Percentiles rank a stretch among this genome's conserved stretches.
These are phyloP conservation scores for Trichoderma gracile DNA, from an alignment of 2,329 filamentous ascomycete genomes.

Conservation along the genomic window DNA sequence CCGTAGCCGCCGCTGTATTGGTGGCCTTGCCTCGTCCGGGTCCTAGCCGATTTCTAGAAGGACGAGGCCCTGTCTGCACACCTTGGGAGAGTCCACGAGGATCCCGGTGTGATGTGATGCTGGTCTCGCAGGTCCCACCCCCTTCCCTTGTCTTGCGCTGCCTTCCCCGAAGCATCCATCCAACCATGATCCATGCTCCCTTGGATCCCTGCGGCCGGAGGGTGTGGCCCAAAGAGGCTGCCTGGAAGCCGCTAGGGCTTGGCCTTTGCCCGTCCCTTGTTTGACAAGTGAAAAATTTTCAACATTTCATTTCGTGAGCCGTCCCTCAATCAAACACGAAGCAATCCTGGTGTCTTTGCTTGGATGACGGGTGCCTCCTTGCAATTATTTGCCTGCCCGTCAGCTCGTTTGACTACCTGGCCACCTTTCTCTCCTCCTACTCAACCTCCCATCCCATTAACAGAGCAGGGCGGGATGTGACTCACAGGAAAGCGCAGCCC, in stretches of 20 bases:
- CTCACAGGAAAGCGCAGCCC: constrained; percentile 24
- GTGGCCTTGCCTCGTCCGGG: not conserved
- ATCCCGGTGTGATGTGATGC: constrained; percentile 10
- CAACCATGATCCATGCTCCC: constrained; percentile 13
- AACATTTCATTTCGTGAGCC: constrained; percentile 28
- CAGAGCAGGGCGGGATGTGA: constrained; percentile 25
- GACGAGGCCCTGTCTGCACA: not conserved
- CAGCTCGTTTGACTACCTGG: not conserved
- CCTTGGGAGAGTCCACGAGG: not conserved
- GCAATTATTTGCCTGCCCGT: not conserved
- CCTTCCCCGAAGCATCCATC: constrained; percentile 12
- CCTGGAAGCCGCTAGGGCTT: constrained; percentile 24
- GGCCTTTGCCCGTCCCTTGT: constrained; percentile 25
- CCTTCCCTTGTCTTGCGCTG: not conserved
- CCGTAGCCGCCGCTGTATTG: constrained; percentile 15
- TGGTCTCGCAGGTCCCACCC: constrained; percentile 10
- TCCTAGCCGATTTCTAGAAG: constrained; percentile 27
- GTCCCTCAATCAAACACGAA: constrained; percentile 25
- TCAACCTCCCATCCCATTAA: not conserved
- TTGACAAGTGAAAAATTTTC: constrained; percentile 29
- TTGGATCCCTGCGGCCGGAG: constrained; percentile 20
- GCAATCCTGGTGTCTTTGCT: constrained; percentile 18
- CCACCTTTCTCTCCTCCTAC: not conserved
- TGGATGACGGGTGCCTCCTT: constrained; percentile 14
- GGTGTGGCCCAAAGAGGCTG: constrained; percentile 26